Base-by-base conservation (phyloP, 768 basidiomycete genomes). In the Psilocybe cyanescens region DNA sequence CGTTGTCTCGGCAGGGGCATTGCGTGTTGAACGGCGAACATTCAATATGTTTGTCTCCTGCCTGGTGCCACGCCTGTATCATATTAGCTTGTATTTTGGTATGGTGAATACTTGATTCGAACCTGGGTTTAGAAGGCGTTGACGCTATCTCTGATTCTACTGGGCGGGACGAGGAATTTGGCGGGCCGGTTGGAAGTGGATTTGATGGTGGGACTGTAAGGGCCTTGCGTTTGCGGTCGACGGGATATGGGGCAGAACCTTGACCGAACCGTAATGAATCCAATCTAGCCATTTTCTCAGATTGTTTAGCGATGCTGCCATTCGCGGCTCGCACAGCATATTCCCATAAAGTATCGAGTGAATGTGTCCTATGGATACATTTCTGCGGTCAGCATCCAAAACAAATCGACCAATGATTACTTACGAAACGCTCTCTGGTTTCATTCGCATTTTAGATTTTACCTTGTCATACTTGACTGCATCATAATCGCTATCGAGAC, bases 11-110 rank as follows among this genome's bases (percentile, higher is more conserved):
- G 65, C 58, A 60, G 54, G 39, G 8, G 62, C 31, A 37, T 55
- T 67, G 28, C 72, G 64, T 9, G 65, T 53, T 1, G 67, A 67
- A n/a, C 69, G 70, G 37, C 68, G 83, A 73, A 58, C 58, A 35
- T n/a, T 37, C 31, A 16, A 8, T 17, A 19, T 14, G 12, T 19
- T 14, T 12, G 17, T 7, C 29, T 9, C 47, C 30, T 7, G 46
- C 16, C 4, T 8, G 8, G 29, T 37, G 35, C 4, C 9, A 16
- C 9, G 54, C 56, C 30, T 48, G n/a, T 49, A 19, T 8, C 17
- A 39, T 19, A 17, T 35, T n/a, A 37, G 19, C 3, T 55, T 33
- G 24, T 54, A 51, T 28, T 45, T 33, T 37, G 12, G 45, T 8
- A 4, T 7, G 28, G 24, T 12, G 24, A 35, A 16, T 33, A 53